Percentiles rank a stretch among this genome's conserved stretches.
Evolutionary conservation across 2,329 filamentous ascomycete genomes (phyloP).

Genomic region (Talaromyces rugulosus): DNA sequence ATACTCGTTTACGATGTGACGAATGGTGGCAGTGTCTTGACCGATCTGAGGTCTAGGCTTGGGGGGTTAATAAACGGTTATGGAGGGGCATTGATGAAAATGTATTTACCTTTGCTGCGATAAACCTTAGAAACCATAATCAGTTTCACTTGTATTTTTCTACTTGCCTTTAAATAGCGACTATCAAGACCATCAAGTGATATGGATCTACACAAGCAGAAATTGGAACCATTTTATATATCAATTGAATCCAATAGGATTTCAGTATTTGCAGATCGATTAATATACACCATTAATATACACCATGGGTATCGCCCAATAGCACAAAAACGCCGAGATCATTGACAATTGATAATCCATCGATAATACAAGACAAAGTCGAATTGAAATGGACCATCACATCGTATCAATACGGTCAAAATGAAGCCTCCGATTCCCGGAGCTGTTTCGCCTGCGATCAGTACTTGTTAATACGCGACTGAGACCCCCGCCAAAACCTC

Average conservation of each 20-base stretch:
- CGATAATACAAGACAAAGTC: background rate
- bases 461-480: conserved; percentile 31
- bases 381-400: background rate
- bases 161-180: too few species aligned
- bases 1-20: background rate
- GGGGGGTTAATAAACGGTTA: background rate
- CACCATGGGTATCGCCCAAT: conserved; percentile 5
- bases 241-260: background rate
- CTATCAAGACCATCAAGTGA: background rate
- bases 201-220: background rate
- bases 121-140: background rate
- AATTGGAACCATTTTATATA: background rate
- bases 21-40: background rate
- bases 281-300: background rate
- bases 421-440: conserved; percentile 9
- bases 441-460: conserved; percentile 9
- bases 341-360: background rate
- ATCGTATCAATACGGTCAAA: conserved; percentile 14
- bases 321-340: conserved; percentile 6
- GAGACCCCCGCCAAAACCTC: conserved; percentile 39
- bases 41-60: background rate
- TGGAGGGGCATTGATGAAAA: background rate
- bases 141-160: too few species aligned
- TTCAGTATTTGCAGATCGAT: background rate
- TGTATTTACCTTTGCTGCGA: background rate